Evolutionary conservation across 1,139 yeast genomes (phyloP).

Genomic region (Keqinozyma sinolaborantium): DNA sequence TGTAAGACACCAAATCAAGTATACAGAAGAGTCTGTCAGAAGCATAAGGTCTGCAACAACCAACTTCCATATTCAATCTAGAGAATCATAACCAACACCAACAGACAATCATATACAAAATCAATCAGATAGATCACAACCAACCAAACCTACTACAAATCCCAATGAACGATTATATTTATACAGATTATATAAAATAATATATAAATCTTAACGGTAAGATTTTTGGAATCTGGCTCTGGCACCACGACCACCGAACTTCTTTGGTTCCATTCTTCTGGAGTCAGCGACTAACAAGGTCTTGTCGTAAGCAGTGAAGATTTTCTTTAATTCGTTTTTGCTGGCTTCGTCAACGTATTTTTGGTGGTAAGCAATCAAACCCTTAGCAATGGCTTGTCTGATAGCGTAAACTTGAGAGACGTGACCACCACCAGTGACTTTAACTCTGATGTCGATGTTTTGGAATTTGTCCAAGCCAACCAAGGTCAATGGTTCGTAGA

Average conservation of each 20-base stretch:
- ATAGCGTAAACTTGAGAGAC: slow-evolving; percentile 99
- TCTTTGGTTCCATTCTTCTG: slow-evolving; percentile 99
- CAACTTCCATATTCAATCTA: too few species aligned
- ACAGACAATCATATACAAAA: too few species aligned
- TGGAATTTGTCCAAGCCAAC: slow-evolving; percentile 99
- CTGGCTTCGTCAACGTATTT: slow-evolving; percentile 99
- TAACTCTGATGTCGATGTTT: slow-evolving; percentile 97
- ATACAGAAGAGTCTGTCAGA: too few species aligned
- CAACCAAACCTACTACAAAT: too few species aligned
- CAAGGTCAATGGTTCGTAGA: slow-evolving; percentile 97
- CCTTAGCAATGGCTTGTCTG: slow-evolving; percentile 99
- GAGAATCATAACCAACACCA: too few species aligned
- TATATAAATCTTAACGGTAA: slow-evolving; percentile 74
- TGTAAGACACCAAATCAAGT: too few species aligned
- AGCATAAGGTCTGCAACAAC: too few species aligned
- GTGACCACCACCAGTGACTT: slow-evolving; percentile 99
- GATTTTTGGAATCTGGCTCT: slow-evolving; percentile 99
- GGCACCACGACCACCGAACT: slow-evolving; percentile 99
- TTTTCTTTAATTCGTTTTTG: slow-evolving; percentile 98
- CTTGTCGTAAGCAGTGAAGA: slow-evolving; percentile 97
- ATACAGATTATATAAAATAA: not conserved
- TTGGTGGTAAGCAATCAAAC: slow-evolving; percentile 99
- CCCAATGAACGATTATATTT: not conserved
- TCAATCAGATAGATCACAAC: too few species aligned
- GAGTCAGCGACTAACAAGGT: slow-evolving; percentile 99